Evolutionary conservation across 1,139 yeast genomes (phyloP).

Genomic region (Saccharomyces hybrid): DNA sequence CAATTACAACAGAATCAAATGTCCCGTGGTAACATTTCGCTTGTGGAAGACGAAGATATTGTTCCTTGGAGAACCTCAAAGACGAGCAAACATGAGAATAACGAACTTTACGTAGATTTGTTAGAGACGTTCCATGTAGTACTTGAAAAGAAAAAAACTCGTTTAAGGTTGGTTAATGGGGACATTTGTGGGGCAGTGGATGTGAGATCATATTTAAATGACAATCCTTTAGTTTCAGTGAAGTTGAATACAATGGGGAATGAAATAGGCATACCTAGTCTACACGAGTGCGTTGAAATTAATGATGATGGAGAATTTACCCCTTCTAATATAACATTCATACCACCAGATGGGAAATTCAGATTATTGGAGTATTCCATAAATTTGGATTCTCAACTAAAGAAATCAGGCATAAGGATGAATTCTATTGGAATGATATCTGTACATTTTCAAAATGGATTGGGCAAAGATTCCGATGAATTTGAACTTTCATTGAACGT

Average conservation of each 20-base stretch:
- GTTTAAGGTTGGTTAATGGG: constrained; percentile 32
- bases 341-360: too few species aligned
- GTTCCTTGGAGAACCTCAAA: constrained; percentile 66
- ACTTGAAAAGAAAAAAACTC: constrained; percentile 12
- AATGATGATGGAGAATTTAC: too few species aligned
- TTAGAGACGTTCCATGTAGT: constrained; percentile 47
- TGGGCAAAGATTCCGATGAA: constrained; percentile 58
- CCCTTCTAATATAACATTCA: too few species aligned
- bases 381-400: constrained; percentile 35
- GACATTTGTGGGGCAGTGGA: constrained; percentile 57
- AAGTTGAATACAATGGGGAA: constrained; percentile 40
- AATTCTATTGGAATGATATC: constrained; percentile 46
- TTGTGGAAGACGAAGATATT: constrained; percentile 17
- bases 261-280: constrained; percentile 41
- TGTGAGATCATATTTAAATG: constrained; percentile 62
- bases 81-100: constrained; percentile 57
- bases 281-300: constrained; percentile 36
- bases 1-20: constrained; percentile 4
- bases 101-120: constrained; percentile 77
- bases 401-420: constrained; percentile 9
- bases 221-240: constrained; percentile 64
- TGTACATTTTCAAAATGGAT: constrained; percentile 51
- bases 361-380: constrained; percentile 53
- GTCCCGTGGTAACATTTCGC: constrained; percentile 1
- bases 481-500: constrained; percentile 65